These are phyloP conservation scores for Pulveroboletus ravenelii DNA, from an alignment of 768 basidiomycete genomes.

Conservation along the genomic window DNA sequence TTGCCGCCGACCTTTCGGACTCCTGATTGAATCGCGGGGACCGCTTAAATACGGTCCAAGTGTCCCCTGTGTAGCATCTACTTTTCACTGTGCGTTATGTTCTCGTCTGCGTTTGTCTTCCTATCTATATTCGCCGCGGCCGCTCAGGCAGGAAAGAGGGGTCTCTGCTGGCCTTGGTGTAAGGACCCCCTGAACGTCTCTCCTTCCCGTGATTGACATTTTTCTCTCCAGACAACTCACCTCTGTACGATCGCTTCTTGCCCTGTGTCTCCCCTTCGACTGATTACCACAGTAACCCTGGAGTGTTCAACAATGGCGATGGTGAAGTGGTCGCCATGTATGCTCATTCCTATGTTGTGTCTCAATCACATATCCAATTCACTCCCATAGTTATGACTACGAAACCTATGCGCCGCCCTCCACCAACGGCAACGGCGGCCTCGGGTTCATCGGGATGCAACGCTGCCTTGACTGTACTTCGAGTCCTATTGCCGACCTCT, in stretches of 20 bases:
- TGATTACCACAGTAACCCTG: constrained; percentile 21
- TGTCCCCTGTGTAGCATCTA: background rate
- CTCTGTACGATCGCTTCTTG: constrained; percentile 24
- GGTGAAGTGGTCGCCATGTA: constrained; percentile 35
- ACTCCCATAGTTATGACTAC: constrained; percentile 31
- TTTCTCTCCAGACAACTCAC: constrained; percentile 19
- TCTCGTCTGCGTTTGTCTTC: constrained; percentile 14
- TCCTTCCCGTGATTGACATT: background rate
- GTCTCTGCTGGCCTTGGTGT: constrained; percentile 37
- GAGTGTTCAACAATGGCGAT: constrained; percentile 30
- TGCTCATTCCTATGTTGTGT: background rate
- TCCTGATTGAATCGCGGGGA: background rate
- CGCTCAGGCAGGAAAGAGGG: constrained; percentile 35
- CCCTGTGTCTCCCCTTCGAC: background rate
- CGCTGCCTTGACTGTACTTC: constrained; percentile 35
- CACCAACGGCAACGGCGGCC: constrained; percentile 33
- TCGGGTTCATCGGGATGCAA: constrained; percentile 38
- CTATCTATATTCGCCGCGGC: constrained; percentile 14
- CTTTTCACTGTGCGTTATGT: constrained; percentile 10
- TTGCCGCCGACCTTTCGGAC: background rate
- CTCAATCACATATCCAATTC: background rate
- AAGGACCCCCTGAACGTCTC: background rate
- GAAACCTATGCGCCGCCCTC: constrained; percentile 35
- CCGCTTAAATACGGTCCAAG: constrained; percentile 10
- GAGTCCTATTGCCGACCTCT: constrained; percentile 31